These are phyloP conservation scores for Amanita subjunquillea DNA, from an alignment of 768 basidiomycete genomes.

Conservation along the genomic window DNA sequence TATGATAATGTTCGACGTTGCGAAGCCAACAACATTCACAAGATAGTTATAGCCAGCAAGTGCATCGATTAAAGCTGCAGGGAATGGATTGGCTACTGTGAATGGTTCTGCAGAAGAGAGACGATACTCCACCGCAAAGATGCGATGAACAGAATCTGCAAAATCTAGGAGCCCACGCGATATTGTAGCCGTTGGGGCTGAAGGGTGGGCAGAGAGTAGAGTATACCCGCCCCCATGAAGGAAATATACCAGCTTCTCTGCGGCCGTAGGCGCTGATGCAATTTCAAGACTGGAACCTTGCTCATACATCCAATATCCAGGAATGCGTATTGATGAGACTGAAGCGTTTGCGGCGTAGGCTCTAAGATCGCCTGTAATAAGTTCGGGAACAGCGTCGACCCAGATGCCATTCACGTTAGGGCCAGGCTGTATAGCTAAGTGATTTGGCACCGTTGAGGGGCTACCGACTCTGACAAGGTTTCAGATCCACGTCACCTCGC, in stretches of 20 bases:
- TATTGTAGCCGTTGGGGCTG: constrained; percentile 33
- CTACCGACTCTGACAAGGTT: constrained; percentile 24
- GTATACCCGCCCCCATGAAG: constrained; percentile 60
- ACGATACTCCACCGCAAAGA: constrained; percentile 65
- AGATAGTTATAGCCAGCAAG: constrained; percentile 69
- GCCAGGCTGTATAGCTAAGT: constrained; percentile 30
- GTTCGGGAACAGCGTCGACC: constrained; percentile 31
- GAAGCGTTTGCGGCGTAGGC: constrained; percentile 27
- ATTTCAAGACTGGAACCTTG: constrained; percentile 22
- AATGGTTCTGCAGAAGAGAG: constrained; percentile 38
- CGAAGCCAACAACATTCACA: constrained; percentile 42
- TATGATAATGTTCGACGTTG: constrained; percentile 50
- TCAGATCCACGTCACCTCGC: background rate
- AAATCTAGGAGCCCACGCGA: constrained; percentile 37
- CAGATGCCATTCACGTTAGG: constrained; percentile 36
- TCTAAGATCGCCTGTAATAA: constrained; percentile 33
- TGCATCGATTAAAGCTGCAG: constrained; percentile 64
- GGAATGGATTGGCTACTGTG: constrained; percentile 48
- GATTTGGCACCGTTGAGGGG: constrained; percentile 20
- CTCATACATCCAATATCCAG: constrained; percentile 50
- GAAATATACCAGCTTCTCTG: constrained; percentile 48
- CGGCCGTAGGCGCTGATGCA: constrained; percentile 28
- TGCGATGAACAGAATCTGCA: constrained; percentile 31
- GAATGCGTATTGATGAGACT: constrained; percentile 32
- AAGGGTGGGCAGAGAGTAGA: constrained; percentile 47